These are phyloP conservation scores for Starmerella lactis-condensi DNA, from an alignment of 805 yeast genomes.

Conservation along the genomic window DNA sequence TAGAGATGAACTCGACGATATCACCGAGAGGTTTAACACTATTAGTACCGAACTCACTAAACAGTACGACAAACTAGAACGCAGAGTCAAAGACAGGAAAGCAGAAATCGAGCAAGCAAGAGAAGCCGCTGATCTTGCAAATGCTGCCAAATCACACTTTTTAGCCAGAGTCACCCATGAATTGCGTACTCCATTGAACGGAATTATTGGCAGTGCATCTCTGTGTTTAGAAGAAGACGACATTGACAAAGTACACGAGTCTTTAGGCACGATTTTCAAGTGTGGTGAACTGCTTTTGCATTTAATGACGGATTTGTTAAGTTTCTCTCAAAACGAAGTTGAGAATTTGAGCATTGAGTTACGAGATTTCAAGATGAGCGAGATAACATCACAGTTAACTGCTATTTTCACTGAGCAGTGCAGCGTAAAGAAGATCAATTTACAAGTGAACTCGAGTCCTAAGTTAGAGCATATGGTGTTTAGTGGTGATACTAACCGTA, in stretches of 20 bases:
- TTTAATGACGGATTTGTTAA: conserved; percentile 71
- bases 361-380: conserved; percentile 59
- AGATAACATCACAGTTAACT: conserved; percentile 66
- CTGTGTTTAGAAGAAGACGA: conserved; percentile 68
- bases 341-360: conserved; percentile 70
- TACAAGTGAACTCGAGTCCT: conserved; percentile 35
- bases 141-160: conserved; percentile 88
- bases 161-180: conserved; percentile 89
- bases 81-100: conserved; percentile 70
- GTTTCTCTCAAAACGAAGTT: conserved; percentile 81
- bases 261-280: conserved; percentile 65
- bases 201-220: conserved; percentile 89
- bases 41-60: conserved; percentile 80
- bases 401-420: conserved; percentile 61
- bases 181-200: conserved; percentile 85
- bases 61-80: conserved; percentile 74
- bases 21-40: conserved; percentile 77
- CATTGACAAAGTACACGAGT: conserved; percentile 41
- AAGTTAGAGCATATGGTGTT: conserved; percentile 31
- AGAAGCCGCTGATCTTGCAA: conserved; percentile 68
- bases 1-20: conserved; percentile 66
- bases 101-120: conserved; percentile 74
- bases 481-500: conserved; percentile 76
- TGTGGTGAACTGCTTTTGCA: conserved; percentile 82
- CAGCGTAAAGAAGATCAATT: conserved; percentile 39